Base-by-base conservation (phyloP, 2,329 filamentous ascomycete species). In the Alternaria incomplexa region DNA sequence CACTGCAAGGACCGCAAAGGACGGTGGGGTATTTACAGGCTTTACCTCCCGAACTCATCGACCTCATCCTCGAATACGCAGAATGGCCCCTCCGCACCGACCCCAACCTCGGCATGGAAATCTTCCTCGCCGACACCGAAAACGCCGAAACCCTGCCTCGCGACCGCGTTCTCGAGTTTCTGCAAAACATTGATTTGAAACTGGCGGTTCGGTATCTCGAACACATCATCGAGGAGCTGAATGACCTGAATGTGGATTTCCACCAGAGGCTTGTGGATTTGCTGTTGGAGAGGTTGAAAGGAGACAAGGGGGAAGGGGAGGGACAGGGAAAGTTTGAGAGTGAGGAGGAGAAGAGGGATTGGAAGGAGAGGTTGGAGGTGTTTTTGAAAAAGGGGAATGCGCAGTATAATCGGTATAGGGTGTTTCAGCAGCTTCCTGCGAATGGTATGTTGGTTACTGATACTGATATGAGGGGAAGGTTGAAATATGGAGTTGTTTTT, bases 11-110 rank as follows among this genome's bases (percentile, higher is more conserved):
- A 0, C 93, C 96, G 3, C 88, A 90, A 64, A 86, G 94, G 40
- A 97, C 94, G 0, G 89, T 98, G 6, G 89, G 88, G 8, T 99
- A 99, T 77, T 83, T 99, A n/a, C 93, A 97, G 76, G 92, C 90
- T 69, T 83, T 99, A 6, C 90, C 94, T 0, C 91, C 95, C 0
- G 93, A 95, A 23, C 89, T 94, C 81, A 93, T 97, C 57, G 93
- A 97, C 71, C 85, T 98, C 25, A 93, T 98, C 17, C 85, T 99
- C 5, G 93, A 97, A 78, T 97, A 96, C 75, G 91, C 93, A 0
- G 90, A 91, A 69, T 99, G 96, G 96, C 92, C 93, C 0, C 80
- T 99, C 15, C 86, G 87, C 58, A 86, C 86, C 13, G 89, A 93
- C 65, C 88, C 93, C 0, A 85, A 89, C 2, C 82, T 93, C 43